Evolutionary conservation across 805 yeast species (phyloP), one percentile per base, ranked within the genome.

Genomic region (Saturnispora zaruensis): DNA sequence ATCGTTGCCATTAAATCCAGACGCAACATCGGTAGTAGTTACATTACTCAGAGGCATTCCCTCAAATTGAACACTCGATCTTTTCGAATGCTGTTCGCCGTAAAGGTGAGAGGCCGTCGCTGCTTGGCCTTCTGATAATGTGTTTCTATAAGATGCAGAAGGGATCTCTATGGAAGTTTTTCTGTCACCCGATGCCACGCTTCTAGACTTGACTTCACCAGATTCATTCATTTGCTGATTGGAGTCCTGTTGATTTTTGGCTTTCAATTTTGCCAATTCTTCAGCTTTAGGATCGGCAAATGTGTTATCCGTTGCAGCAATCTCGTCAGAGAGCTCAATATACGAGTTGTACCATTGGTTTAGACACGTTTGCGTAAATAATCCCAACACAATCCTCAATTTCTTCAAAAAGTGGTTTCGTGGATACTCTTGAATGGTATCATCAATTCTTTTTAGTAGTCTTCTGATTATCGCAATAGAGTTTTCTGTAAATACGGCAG

Each of bases 311-410:
- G 20, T 23, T 2, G 28, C 43, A n/a, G 41, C 42, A 23, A 54
- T 50, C 46, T 53, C 54, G 16, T 49, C 53, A 3, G 47, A 45
- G 20, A 58, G 32, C 4, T 48, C 20, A 16, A 50, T 51, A 20
- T 57, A 59, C 3, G 62, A 55, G 7, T 49, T 45, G 30, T 62
- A 63, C 51, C 81, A 72, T 60, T 80, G 84, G 34, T 74, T 73
- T 1, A 76, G 73, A 60, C 81, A 82, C 0, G 86, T 80, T 57
- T 80, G 84, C 14, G 77, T 70, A 55, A 81, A 82, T 28, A 82
- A 63, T 18, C 79, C 77, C 25, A 82, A 64, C 25, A 82, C 78
- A 46, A 81, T 69, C 49, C 78, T 69, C 58, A 76, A 71, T 58
- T 80, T 82, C 53, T 70, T 70, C 49, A 82, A 62, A 47, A 75